phyloP scores from a whole-genome alignment of 1,139 yeast species.

The Kluyveromyces sp. region DNA sequence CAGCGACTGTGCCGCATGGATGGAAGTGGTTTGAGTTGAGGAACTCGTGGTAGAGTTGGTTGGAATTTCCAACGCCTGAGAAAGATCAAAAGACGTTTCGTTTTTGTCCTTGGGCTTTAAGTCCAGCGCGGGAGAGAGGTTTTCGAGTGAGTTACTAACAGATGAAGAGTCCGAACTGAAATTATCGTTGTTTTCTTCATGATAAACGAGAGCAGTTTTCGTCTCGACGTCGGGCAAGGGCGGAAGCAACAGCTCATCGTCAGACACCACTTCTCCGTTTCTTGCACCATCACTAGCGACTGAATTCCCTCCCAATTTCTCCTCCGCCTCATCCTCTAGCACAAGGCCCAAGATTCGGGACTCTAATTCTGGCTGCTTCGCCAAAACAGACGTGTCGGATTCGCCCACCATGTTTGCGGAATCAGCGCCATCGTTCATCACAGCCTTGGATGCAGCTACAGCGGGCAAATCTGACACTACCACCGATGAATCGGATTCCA shows the following conservation, averaged over 20 bases:
- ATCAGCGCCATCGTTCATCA: not conserved
- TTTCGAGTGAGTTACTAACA: not conserved
- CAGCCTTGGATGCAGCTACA: not conserved
- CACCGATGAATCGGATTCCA: not conserved
- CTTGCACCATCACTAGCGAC: not conserved
- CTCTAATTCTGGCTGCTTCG: slow-evolving; percentile 4
- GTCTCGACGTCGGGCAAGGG: slow-evolving; percentile 23
- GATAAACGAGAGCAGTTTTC: not conserved
- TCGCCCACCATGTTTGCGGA: too few species aligned
- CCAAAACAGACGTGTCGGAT: too few species aligned
- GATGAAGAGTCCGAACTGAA: slow-evolving; percentile 1
- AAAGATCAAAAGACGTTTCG: slow-evolving; percentile 24
- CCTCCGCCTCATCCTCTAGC: not conserved
- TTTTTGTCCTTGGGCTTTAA: not conserved
- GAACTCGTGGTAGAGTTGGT: slow-evolving; percentile 7
- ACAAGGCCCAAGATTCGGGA: slow-evolving; percentile 1
- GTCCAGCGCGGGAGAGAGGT: not conserved
- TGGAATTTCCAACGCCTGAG: slow-evolving; percentile 30
- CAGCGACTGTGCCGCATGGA: slow-evolving; percentile 1
- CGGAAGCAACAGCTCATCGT: slow-evolving; percentile 22
- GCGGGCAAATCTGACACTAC: not conserved
- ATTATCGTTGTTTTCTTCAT: slow-evolving; percentile 2
- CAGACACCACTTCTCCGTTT: not conserved
- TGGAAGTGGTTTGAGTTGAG: slow-evolving; percentile 1
- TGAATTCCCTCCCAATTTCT: not conserved